Conservation (phyloP, 306 rosid genomes). For the Datisca glomerata region DNA sequence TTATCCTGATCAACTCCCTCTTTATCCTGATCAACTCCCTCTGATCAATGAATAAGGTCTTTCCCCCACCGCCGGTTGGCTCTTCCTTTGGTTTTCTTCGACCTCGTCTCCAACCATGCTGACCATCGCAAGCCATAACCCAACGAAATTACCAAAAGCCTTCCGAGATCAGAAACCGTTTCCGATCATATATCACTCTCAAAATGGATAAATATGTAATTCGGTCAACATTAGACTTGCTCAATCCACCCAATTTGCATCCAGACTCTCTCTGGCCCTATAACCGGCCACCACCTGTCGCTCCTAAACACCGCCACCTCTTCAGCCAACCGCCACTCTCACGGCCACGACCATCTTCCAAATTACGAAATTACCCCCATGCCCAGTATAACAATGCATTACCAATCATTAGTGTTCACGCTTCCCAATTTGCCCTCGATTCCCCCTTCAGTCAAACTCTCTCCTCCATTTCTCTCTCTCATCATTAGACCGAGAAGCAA, state of each 20-base stretch:
- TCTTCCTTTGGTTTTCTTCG: too few relatives aligned
- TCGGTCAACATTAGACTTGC: not conserved
- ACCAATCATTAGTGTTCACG: constrained; percentile 1
- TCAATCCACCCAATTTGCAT: not conserved
- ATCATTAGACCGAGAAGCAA: constrained; percentile 1
- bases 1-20: too few relatives aligned
- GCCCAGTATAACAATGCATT: constrained; percentile 1
- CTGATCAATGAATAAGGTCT: too few relatives aligned
- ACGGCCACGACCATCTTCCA: not conserved
- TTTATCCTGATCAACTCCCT: too few relatives aligned
- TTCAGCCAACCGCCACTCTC: not conserved
- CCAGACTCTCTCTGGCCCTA: constrained; percentile 3
- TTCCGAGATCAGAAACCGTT: too few relatives aligned
- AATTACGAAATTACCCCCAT: constrained; percentile 30
- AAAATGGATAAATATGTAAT: not conserved
- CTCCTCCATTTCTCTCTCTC: constrained; percentile 9
- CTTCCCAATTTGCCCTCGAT: constrained; percentile 18
- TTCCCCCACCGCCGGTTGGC: too few relatives aligned
- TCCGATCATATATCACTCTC: too few relatives aligned
- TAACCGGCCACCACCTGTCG: constrained; percentile 6
- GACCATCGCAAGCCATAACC: too few relatives aligned
- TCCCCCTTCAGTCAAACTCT: not conserved
- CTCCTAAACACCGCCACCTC: not conserved
- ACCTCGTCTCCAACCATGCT: too few relatives aligned
- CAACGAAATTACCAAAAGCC: too few relatives aligned